These are phyloP conservation scores for Fusarium graminum DNA, from an alignment of 2,329 filamentous ascomycete genomes.

Conservation along the genomic window DNA sequence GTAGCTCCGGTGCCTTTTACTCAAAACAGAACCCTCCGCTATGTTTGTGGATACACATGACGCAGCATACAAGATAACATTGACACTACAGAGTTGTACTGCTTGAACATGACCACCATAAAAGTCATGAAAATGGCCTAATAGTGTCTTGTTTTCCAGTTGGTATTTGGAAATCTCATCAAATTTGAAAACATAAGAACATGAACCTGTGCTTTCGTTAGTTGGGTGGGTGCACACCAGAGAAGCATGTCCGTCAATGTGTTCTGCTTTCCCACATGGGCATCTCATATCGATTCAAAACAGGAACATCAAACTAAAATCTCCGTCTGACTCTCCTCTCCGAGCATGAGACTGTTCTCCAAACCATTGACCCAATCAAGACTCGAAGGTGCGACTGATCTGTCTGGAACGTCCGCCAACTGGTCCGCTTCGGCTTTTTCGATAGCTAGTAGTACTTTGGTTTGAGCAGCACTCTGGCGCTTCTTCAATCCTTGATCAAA, in stretches of 20 bases:
- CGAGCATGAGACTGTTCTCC: not conserved
- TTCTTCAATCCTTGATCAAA: not conserved
- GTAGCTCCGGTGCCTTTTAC: not conserved
- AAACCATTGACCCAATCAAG: conserved; percentile 8
- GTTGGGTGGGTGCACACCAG: too few species aligned
- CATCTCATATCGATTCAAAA: too few species aligned
- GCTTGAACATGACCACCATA: too few species aligned
- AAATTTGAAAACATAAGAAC: too few species aligned
- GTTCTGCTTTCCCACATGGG: too few species aligned
- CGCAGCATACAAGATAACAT: too few species aligned
- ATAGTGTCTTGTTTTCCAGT: too few species aligned
- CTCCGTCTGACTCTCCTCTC: not conserved
- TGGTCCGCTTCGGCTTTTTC: not conserved
- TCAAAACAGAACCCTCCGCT: not conserved
- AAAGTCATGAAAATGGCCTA: too few species aligned
- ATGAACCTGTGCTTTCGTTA: too few species aligned
- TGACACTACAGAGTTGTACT: too few species aligned
- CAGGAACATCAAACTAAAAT: not conserved
- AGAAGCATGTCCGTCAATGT: too few species aligned
- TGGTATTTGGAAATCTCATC: too few species aligned
- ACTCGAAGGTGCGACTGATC: not conserved
- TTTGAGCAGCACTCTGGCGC: not conserved
- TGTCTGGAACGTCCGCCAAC: rapidly evolving
- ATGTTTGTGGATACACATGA: not conserved
- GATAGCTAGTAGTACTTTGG: not conserved